Evolutionary conservation across 305 asterid species (phyloP).

Genomic region (Andrographis paniculata): DNA sequence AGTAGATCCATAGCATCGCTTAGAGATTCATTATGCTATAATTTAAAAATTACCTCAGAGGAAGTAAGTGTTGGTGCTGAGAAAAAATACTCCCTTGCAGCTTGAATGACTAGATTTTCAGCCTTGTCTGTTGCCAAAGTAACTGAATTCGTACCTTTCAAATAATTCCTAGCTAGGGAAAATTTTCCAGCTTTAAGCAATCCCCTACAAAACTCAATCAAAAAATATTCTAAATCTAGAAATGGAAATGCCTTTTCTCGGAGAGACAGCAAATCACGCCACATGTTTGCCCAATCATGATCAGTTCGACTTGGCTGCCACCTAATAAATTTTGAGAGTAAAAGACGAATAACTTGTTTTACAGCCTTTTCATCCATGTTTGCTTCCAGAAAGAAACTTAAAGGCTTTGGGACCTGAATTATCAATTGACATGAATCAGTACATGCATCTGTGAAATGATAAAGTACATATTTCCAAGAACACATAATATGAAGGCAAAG

Average conservation of each 20-base stretch:
- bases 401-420: conserved; percentile 87
- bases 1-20: conserved; percentile 3
- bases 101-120: conserved; percentile 90
- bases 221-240: conserved; percentile 78
- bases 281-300: conserved; percentile 93
- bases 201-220: conserved; percentile 97
- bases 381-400: conserved; percentile 64
- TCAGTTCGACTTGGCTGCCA: conserved; percentile 81
- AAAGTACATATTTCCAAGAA: too few species aligned
- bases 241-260: conserved; percentile 93
- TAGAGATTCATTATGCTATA: background rate
- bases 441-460: conserved; percentile 13
- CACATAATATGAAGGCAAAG: conserved; percentile 14
- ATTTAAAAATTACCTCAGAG: conserved; percentile 61
- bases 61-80: conserved; percentile 95
- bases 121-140: conserved; percentile 85
- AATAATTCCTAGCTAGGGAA: conserved; percentile 84
- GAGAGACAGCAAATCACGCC: conserved; percentile 91
- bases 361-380: conserved; percentile 71
- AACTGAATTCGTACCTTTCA: conserved; percentile 80
- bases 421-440: conserved; percentile 15
- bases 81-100: conserved; percentile 96
- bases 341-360: conserved; percentile 87
- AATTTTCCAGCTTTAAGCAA: conserved; percentile 93
- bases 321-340: conserved; percentile 87